phyloP scores from a whole-genome alignment of 352 stramenopile species.

The Phytophthora europaea region DNA sequence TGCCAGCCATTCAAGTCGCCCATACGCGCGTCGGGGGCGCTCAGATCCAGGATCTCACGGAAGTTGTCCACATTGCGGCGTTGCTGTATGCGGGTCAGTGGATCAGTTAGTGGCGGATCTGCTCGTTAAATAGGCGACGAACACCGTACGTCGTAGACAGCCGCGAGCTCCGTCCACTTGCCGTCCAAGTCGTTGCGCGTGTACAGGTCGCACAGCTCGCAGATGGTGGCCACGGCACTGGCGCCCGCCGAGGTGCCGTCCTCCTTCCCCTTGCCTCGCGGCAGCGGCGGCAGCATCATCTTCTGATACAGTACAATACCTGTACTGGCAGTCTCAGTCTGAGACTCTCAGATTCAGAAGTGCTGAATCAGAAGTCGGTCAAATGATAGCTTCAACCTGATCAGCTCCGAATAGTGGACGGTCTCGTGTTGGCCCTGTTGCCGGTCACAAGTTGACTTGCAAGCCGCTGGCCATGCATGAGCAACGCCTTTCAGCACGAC shows the following conservation, averaged over 20 bases:
- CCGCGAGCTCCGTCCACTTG: conserved; percentile 75
- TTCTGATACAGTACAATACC: no score
- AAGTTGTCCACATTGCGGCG: conserved; percentile 82
- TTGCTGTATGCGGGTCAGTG: conserved; percentile 51
- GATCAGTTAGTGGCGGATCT: conserved; percentile 1
- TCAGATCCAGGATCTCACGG: conserved; percentile 80
- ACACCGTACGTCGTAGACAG: conserved; percentile 74
- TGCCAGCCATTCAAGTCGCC: conserved; percentile 80
- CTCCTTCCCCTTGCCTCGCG: conserved; percentile 40
- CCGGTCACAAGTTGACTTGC: conserved; percentile 8
- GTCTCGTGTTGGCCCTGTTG: neutral
- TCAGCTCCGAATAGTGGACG: neutral
- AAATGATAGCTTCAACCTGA: neutral
- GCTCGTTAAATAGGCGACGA: neutral
- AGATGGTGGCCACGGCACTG: conserved; percentile 46
- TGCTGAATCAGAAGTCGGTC: no score
- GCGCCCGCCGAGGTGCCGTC: conserved; percentile 24
- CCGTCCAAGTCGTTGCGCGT: conserved; percentile 67
- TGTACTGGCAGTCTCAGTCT: no score
- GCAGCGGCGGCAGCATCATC: conserved; percentile 41
- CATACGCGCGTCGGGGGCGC: conserved; percentile 62
- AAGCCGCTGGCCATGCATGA: conserved; percentile 42
- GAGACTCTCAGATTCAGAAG: no score
- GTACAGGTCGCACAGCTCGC: conserved; percentile 73
- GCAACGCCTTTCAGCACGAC: conserved; percentile 58